A percentile compares a stretch with the other conserved stretches of the same genome.
Evolutionary conservation across 345 rosid species (phyloP).

Genomic region (Ceriops tagal): DNA sequence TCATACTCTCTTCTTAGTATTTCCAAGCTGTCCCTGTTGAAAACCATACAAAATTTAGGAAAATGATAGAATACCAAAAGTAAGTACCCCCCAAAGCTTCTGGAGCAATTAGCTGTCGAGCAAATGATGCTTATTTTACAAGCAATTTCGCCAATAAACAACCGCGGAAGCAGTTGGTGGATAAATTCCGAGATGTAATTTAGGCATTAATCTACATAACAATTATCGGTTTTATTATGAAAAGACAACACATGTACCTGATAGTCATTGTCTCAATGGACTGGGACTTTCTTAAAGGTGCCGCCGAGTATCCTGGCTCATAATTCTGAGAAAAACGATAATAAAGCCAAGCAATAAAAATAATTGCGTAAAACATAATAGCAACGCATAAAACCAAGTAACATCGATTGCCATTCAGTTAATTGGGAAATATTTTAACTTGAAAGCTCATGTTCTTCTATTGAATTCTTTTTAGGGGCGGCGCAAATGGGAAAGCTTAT

Average conservation of each 20-base stretch:
- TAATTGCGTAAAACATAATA: background rate
- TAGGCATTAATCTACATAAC: background rate
- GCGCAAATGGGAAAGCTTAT: too few relatives aligned
- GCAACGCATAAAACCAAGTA: too few relatives aligned
- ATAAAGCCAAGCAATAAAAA: background rate
- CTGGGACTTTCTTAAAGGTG: constrained; percentile 53
- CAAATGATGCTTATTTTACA: constrained; percentile 1
- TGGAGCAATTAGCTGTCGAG: constrained; percentile 26
- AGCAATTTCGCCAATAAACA: background rate
- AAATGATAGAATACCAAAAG: background rate
- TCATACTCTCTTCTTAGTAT: constrained; percentile 37
- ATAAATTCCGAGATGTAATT: background rate
- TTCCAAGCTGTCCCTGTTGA: constrained; percentile 54
- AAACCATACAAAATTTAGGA: background rate
- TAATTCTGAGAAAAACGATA: constrained; percentile 43
- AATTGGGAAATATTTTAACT: too few relatives aligned
- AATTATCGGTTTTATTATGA: background rate
- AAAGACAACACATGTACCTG: constrained; percentile 39
- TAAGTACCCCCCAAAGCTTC: constrained; percentile 2
- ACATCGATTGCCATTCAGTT: too few relatives aligned
- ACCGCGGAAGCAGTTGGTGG: constrained; percentile 1
- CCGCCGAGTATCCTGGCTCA: constrained; percentile 68
- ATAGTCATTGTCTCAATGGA: constrained; percentile 51
- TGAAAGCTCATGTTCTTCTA: too few relatives aligned
- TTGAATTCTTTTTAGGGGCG: too few relatives aligned